Conservation (phyloP, 2,329 filamentous ascomycete genomes). For the Penicillium frequentans region DNA sequence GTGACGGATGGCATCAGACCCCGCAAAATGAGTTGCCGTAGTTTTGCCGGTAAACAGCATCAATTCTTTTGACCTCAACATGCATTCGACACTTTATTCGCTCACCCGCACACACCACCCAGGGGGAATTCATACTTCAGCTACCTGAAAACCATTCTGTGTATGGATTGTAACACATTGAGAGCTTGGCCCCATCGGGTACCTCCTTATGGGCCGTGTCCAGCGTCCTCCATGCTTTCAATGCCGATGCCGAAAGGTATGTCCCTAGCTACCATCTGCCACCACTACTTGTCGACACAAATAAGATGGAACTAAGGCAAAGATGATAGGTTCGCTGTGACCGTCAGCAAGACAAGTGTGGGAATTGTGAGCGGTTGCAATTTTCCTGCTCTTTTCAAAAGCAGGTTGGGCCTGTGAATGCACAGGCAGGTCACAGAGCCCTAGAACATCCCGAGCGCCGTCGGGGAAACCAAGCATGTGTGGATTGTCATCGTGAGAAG, state of each 20-base stretch:
- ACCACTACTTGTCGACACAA: background rate
- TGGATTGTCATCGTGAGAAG: constrained; percentile 9
- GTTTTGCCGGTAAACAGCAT: constrained; percentile 1
- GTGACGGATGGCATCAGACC: constrained; percentile 7
- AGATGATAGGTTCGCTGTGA: constrained; percentile 10
- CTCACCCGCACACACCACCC: background rate
- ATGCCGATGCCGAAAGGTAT: constrained; percentile 14
- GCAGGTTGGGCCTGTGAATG: background rate
- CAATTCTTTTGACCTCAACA: background rate
- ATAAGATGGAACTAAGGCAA: background rate
- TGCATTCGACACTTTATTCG: background rate
- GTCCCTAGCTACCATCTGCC: background rate
- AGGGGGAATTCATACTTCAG: background rate
- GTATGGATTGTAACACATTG: background rate
- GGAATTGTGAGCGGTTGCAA: constrained; percentile 8
- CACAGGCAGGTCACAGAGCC: background rate
- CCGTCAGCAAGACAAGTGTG: constrained; percentile 2
- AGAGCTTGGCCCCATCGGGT: background rate
- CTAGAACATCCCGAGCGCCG: constrained; percentile 7
- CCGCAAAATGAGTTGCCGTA: constrained; percentile 6
- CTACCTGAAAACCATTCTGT: background rate
- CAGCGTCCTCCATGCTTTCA: constrained; percentile 10
- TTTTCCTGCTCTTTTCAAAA: constrained; percentile 10
- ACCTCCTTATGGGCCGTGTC: constrained; percentile 3
- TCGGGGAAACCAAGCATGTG: constrained; percentile 6